Evolutionary conservation across 2,329 filamentous ascomycete species (phyloP).

Genomic region (Scedosporium minutisporum): DNA sequence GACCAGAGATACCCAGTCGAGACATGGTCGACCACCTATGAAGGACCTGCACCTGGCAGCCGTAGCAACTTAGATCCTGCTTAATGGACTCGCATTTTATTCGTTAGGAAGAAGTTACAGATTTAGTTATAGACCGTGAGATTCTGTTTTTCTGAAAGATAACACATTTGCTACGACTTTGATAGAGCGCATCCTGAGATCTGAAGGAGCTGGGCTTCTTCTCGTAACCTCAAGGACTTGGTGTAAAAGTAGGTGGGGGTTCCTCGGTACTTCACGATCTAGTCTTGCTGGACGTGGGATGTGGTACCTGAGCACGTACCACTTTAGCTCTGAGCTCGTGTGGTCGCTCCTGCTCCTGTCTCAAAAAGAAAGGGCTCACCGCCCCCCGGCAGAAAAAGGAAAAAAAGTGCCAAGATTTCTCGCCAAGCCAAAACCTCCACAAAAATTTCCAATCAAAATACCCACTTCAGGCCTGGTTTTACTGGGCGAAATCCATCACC

Average conservation of each 20-base stretch:
- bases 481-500: neutral
- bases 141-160: too few species aligned
- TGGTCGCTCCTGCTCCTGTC: neutral
- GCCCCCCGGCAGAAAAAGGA: neutral
- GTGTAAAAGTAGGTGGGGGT: too few species aligned
- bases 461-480: neutral
- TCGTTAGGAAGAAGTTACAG: too few species aligned
- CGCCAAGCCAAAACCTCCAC: neutral
- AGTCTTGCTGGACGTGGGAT: neutral
- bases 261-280: too few species aligned
- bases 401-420: conserved; percentile 5
- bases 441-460: conserved; percentile 7
- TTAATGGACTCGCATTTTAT: neutral
- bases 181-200: too few species aligned
- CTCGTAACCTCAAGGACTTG: too few species aligned
- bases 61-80: neutral
- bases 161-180: too few species aligned
- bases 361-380: neutral
- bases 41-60: too few species aligned
- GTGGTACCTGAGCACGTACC: neutral
- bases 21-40: too few species aligned
- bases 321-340: neutral
- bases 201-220: too few species aligned
- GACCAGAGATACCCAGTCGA: neutral
- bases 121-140: too few species aligned